These are phyloP conservation scores for Naegleria lovaniensis DNA, from an alignment of 208 protist species.

Conservation along the genomic window DNA sequence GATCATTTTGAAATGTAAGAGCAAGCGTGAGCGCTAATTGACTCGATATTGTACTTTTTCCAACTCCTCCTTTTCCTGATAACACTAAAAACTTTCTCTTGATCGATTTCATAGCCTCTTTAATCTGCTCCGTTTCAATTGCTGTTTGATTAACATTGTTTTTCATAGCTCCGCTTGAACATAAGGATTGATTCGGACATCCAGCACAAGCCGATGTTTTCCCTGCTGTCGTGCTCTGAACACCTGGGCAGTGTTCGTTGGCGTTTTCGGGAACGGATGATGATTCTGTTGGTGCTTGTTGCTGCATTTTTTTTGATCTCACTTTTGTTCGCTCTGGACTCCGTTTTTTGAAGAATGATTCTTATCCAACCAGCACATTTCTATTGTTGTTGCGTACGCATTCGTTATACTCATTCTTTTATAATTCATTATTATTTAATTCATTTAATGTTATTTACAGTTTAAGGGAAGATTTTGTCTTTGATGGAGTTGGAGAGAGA, in stretches of 20 bases:
- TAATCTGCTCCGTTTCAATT: slow-evolving; percentile 74
- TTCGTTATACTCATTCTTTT: too few relatives aligned
- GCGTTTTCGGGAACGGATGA: slow-evolving; percentile 9
- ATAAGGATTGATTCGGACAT: slow-evolving; percentile 94
- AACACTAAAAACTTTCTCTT: slow-evolving; percentile 76
- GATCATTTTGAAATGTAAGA: slow-evolving; percentile 38
- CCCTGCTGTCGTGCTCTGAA: slow-evolving; percentile 80
- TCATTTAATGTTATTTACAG: too few relatives aligned
- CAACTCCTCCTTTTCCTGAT: slow-evolving; percentile 80
- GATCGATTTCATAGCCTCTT: slow-evolving; percentile 61
- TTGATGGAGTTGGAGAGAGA: background rate
- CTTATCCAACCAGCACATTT: too few relatives aligned
- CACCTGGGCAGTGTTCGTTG: slow-evolving; percentile 83
- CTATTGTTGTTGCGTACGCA: too few relatives aligned
- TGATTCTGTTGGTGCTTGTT: background rate
- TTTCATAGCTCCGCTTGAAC: slow-evolving; percentile 76
- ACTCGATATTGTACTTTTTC: slow-evolving; percentile 84
- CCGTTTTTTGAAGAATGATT: too few relatives aligned
- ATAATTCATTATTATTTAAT: too few relatives aligned
- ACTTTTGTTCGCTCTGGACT: too few relatives aligned
- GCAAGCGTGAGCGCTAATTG: slow-evolving; percentile 74
- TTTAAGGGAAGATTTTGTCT: too few relatives aligned
- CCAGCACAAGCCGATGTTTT: slow-evolving; percentile 87
- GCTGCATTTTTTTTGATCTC: too few relatives aligned
- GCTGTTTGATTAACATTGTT: slow-evolving; percentile 57